Evolutionary conservation across 2,329 filamentous ascomycete genomes (phyloP), one percentile per base, ranked within the genome.

Genomic region (Penicillium sp.): DNA sequence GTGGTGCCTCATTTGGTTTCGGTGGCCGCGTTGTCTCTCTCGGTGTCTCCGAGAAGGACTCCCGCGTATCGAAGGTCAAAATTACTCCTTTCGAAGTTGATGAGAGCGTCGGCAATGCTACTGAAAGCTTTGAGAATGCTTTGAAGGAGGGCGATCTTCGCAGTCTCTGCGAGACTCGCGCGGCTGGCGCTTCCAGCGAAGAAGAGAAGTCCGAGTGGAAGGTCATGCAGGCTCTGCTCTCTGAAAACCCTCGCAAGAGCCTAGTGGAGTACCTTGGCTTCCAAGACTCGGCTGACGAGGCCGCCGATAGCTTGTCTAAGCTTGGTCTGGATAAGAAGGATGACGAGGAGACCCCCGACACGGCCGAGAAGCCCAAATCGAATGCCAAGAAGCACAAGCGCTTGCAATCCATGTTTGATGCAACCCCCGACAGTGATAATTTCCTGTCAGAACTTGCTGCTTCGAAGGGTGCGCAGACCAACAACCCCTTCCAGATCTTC

Each of bases 121-220:
- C 90, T 0, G 85, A 93, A 63, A 86, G 87, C 62, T 97, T 99
- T 60, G 92, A 99, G 70, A 84, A 86, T 61, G 86, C 90, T 9
- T 76, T 99, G 52, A 83, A 86, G 65, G 82, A 84, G 51, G 92
- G 91, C 23, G 85, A 97, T 67, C 76, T 99, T 16, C 80, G 81
- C 4, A 79, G 80, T 39, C 89, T 99, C 55, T 96, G 92, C 68
- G 85, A 92, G 66, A 81, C 85, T 21, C 89, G 93, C 67, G 86
- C 91, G 56, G 78, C 85, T 24, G 78, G 85, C 56, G 87, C 92
- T 16, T 85, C 85, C 66, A 89, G 85, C 0, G 92, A 96, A 1
- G 90, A 95, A 60, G 94, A 97, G 70, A 96, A 91, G 78, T 88
- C 89, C 4, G 93, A 97, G 72, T 99, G 94, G 94, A 88, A 88